These are phyloP conservation scores for Gorgonomyces haynaldii DNA, from an alignment of 192 early-diverging fungal species.

Conservation along the genomic window DNA sequence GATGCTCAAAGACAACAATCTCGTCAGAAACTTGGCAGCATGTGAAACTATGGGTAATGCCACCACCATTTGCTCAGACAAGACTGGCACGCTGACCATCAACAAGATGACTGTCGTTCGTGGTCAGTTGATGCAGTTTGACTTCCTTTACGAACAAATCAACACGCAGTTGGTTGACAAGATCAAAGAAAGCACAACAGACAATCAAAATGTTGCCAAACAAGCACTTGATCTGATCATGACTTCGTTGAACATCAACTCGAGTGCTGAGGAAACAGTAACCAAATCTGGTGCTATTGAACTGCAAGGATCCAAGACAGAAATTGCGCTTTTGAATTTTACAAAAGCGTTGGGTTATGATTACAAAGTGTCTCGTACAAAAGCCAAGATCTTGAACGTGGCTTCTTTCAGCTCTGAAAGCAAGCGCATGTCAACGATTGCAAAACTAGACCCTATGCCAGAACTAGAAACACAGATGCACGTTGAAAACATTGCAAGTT, in stretches of 20 bases:
- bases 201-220: neutral
- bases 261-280: conserved; percentile 20
- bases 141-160: conserved; percentile 77
- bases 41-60: conserved; percentile 99
- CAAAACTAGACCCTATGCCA: conserved; percentile 17
- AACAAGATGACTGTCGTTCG: conserved; percentile 97
- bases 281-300: conserved; percentile 12
- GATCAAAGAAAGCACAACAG: conserved; percentile 7
- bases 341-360: conserved; percentile 53
- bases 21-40: conserved; percentile 88
- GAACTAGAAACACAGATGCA: conserved; percentile 5
- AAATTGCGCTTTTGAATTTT: conserved; percentile 80
- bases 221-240: conserved; percentile 1
- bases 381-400: conserved; percentile 53
- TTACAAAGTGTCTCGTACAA: conserved; percentile 53
- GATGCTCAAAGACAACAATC: conserved; percentile 96
- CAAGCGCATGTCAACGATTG: conserved; percentile 85
- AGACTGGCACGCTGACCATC: conserved; percentile 95
- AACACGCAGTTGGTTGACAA: conserved; percentile 64
- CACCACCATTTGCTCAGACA: conserved; percentile 97
- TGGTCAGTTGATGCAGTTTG: conserved; percentile 58
- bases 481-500: conserved; percentile 41
- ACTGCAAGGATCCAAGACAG: conserved; percentile 88
- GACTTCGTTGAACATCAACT: conserved; percentile 27
- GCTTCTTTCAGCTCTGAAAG: conserved; percentile 86